A percentile compares a stretch with the other conserved stretches of the same genome.
phyloP scores from a whole-genome alignment of 2,329 filamentous ascomycete genomes.

The Coleophoma cylindrospora region DNA sequence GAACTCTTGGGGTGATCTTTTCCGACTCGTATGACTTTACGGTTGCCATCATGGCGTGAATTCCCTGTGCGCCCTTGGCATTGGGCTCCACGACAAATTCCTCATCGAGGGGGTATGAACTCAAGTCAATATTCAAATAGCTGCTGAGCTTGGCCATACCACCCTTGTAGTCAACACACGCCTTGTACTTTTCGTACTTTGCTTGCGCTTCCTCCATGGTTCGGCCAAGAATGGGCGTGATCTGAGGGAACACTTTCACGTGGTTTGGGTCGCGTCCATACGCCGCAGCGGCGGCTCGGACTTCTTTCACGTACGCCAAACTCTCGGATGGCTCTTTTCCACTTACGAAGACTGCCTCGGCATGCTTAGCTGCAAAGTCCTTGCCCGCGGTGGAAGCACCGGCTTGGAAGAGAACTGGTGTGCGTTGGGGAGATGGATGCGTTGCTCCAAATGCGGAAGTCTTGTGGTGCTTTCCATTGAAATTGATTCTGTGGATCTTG shows the following conservation, averaged over 20 bases:
- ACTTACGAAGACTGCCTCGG: slow-evolving; percentile 65
- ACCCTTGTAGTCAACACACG: background rate
- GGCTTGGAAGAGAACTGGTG: slow-evolving; percentile 63
- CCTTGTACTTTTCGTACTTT: no score
- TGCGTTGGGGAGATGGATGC: slow-evolving; percentile 60
- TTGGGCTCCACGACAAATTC: no score
- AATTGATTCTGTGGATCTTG: slow-evolving; percentile 58
- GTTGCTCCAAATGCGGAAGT: slow-evolving; percentile 60
- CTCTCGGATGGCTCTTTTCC: slow-evolving; percentile 56
- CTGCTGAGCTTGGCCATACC: background rate
- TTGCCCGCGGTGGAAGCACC: slow-evolving; percentile 63
- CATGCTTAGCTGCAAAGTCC: slow-evolving; percentile 57
- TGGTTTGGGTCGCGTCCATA: no score
- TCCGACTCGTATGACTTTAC: no score
- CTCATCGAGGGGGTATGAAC: no score
- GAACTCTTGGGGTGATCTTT: no score
- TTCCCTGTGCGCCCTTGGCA: no score
- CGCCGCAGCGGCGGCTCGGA: slow-evolving; percentile 44
- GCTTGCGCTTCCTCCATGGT: no score
- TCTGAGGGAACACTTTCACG: no score
- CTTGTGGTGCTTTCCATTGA: slow-evolving; percentile 54
- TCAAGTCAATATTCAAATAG: background rate
- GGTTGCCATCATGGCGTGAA: no score
- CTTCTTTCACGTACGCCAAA: slow-evolving; percentile 54
- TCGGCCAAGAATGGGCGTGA: no score